Conservation (phyloP, 352 stramenopile species). For the Blastocystis sp. region DNA sequence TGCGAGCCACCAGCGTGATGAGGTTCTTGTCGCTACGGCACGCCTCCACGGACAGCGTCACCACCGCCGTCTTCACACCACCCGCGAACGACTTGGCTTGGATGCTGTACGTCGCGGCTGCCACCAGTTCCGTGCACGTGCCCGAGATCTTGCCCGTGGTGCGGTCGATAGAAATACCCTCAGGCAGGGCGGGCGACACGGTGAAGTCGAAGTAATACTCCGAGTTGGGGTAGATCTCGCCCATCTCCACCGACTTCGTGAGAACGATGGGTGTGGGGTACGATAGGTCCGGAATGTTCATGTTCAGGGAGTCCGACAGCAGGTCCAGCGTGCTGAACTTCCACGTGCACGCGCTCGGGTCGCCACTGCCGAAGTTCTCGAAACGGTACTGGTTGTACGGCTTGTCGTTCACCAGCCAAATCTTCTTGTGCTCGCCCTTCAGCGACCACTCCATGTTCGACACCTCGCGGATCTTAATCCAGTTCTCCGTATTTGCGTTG, state of each 20-base stretch:
- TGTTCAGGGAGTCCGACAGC: background rate
- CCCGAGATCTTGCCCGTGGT: slow-evolving; percentile 26
- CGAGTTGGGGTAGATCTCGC: background rate
- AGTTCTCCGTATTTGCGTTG: slow-evolving; percentile 2
- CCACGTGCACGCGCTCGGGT: background rate
- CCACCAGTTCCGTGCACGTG: background rate
- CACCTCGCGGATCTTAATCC: background rate
- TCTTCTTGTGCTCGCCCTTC: background rate
- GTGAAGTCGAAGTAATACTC: slow-evolving; percentile 52
- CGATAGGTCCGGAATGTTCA: slow-evolving; percentile 19
- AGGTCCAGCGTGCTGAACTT: background rate
- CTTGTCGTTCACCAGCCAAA: slow-evolving; percentile 14
- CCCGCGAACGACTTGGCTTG: slow-evolving; percentile 12
- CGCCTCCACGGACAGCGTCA: slow-evolving; percentile 20
- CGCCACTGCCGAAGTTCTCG: background rate
- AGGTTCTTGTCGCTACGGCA: slow-evolving; percentile 42
- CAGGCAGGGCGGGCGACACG: background rate
- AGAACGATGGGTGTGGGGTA: background rate
- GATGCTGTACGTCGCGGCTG: slow-evolving; percentile 33
- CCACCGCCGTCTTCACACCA: background rate
- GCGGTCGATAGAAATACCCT: background rate
- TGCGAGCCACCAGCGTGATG: slow-evolving; percentile 23
- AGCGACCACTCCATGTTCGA: slow-evolving; percentile 19
- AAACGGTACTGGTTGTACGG: slow-evolving; percentile 57
- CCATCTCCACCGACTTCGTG: slow-evolving; percentile 38